Percentiles rank a stretch among this genome's conserved stretches.
Conservation (phyloP, 306 rosid species). For the Rubus idaeus region DNA sequence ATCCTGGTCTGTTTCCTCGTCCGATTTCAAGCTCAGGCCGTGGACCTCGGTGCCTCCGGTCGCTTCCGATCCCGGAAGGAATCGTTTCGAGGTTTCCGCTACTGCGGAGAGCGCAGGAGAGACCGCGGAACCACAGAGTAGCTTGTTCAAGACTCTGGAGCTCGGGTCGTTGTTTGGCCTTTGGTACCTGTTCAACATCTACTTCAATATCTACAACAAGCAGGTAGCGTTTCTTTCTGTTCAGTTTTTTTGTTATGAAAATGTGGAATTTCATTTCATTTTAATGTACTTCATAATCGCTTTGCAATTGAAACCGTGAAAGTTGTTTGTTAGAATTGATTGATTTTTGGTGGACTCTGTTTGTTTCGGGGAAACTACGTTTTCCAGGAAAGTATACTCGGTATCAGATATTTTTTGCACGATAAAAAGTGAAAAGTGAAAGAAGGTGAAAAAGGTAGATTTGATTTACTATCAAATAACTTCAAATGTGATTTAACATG, state of each 20-base stretch:
- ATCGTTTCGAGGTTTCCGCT: constrained; percentile 48
- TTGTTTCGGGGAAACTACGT: background rate
- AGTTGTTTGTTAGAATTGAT: background rate
- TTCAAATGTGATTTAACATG: background rate
- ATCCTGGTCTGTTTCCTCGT: constrained; percentile 53
- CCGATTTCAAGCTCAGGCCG: constrained; percentile 48
- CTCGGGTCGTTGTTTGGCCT: constrained; percentile 69
- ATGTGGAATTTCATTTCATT: background rate
- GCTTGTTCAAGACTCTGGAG: constrained; percentile 47
- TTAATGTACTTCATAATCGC: background rate
- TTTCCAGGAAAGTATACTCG: background rate
- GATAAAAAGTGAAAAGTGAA: background rate
- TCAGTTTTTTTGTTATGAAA: background rate
- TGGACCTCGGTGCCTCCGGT: constrained; percentile 34
- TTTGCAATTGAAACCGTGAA: background rate
- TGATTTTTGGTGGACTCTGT: background rate
- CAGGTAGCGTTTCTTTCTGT: constrained; percentile 49
- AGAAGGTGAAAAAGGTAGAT: background rate
- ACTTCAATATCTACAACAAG: constrained; percentile 89
- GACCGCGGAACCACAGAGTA: constrained; percentile 19
- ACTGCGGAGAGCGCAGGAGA: constrained; percentile 52
- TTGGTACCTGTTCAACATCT: constrained; percentile 86
- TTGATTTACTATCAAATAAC: background rate
- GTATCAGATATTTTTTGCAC: background rate
- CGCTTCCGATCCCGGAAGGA: constrained; percentile 23